Conservation (phyloP, 225 moss, liverwort and hornwort genomes). For the Polytrichum formosum region DNA sequence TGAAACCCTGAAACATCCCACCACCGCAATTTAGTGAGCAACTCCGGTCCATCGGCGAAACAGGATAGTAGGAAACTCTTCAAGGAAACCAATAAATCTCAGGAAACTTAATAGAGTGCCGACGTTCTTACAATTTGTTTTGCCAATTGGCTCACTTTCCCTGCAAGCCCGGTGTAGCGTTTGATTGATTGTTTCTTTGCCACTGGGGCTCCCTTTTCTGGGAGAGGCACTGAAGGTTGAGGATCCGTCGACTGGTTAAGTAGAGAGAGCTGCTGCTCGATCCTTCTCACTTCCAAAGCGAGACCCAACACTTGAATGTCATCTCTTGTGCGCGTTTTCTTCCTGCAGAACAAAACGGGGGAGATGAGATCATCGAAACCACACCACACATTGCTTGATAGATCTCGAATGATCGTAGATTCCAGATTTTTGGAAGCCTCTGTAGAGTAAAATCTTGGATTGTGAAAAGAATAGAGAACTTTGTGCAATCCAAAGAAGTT, state of each 20-base stretch:
- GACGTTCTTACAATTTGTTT: slow-evolving; percentile 33
- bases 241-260: slow-evolving; percentile 28
- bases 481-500: no score
- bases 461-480: no score
- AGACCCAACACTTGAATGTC: slow-evolving; percentile 39
- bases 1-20: slow-evolving; percentile 30
- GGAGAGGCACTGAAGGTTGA: slow-evolving; percentile 15
- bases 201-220: slow-evolving; percentile 6
- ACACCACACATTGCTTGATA: no score
- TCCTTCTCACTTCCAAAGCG: slow-evolving; percentile 45
- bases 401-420: no score
- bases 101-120: background rate
- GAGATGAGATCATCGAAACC: background rate
- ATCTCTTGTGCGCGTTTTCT: slow-evolving; percentile 32
- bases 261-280: slow-evolving; percentile 34
- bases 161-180: slow-evolving; percentile 27
- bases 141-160: slow-evolving; percentile 40
- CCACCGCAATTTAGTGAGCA: background rate
- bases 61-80: background rate
- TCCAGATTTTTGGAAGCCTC: no score
- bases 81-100: background rate
- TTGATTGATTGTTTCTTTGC: slow-evolving; percentile 19
- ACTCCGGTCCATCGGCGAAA: no score
- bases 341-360: slow-evolving; percentile 1
- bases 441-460: no score